These are phyloP conservation scores for Micractinium conductrix DNA, from an alignment of 139 green algal species.

Conservation along the genomic window DNA sequence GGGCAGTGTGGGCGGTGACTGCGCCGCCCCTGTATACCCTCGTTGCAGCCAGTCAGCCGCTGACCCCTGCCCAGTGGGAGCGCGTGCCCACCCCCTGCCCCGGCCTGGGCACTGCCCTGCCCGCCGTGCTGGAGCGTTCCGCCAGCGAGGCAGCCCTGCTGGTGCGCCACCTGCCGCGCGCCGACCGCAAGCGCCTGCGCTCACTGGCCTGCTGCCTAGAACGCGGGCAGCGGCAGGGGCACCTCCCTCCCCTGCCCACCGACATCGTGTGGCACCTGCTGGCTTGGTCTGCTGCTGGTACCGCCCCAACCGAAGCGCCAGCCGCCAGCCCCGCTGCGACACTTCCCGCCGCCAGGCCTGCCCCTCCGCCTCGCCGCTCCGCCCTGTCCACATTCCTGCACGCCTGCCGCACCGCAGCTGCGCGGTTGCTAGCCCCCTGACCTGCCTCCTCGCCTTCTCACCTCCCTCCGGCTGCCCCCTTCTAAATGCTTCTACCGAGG, in stretches of 20 bases:
- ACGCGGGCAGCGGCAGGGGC: background rate
- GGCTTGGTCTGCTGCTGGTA: no score
- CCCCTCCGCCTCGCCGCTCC: no score
- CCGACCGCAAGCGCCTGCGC: background rate
- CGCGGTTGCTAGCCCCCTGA: no score
- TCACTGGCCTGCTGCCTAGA: background rate
- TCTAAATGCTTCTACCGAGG: no score
- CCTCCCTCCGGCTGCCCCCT: no score
- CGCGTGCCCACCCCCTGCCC: background rate
- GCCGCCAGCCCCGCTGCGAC: no score
- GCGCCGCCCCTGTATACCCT: background rate
- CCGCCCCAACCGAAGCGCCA: no score
- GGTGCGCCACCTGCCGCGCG: background rate
- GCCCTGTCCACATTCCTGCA: no score
- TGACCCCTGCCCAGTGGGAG: background rate
- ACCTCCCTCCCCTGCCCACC: background rate
- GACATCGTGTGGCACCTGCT: background rate
- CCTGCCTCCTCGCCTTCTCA: no score
- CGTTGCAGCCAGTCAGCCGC: background rate
- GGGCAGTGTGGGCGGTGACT: background rate
- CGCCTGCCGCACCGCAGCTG: no score
- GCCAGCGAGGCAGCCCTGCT: background rate
- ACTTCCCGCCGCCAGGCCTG: no score
- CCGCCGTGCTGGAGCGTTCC: background rate
- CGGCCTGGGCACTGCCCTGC: background rate